These are phyloP conservation scores for Sclerotinia sclerotiorum DNA, from an alignment of 2,329 filamentous ascomycete species.

Conservation along the genomic window DNA sequence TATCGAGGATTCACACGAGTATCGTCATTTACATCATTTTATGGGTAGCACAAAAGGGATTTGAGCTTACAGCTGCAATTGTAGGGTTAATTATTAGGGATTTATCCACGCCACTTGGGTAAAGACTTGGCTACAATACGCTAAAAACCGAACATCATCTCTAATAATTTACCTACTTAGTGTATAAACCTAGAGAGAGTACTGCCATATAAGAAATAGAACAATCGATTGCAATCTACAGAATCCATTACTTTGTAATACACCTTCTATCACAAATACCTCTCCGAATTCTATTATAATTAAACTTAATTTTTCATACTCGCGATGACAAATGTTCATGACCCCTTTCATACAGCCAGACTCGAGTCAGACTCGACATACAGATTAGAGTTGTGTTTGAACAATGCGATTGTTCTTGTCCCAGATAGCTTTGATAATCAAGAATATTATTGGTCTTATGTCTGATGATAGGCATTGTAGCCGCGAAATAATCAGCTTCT, in stretches of 20 bases:
- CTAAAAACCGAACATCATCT: neutral
- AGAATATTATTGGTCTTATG: too few relatives aligned
- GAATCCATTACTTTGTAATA: neutral
- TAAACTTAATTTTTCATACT: too few relatives aligned
- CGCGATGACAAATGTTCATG: neutral
- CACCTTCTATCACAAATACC: neutral
- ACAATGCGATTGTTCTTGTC: neutral
- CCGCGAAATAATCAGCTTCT: too few relatives aligned
- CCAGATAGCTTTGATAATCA: neutral
- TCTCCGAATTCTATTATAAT: neutral
- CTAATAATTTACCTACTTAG: too few relatives aligned
- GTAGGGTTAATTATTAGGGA: neutral
- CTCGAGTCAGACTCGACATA: neutral
- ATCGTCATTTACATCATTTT: slow-evolving; percentile 4
- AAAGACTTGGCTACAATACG: neutral
- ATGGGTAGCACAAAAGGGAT: neutral
- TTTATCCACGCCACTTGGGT: neutral
- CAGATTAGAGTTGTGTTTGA: neutral
- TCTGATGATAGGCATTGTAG: too few relatives aligned
- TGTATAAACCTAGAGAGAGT: too few relatives aligned
- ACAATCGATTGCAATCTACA: neutral
- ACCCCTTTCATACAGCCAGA: neutral
- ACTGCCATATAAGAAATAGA: neutral
- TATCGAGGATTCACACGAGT: neutral
- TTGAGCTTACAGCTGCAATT: neutral